phyloP scores from a whole-genome alignment of 805 yeast species.

The Jamesozyma lodderae region DNA sequence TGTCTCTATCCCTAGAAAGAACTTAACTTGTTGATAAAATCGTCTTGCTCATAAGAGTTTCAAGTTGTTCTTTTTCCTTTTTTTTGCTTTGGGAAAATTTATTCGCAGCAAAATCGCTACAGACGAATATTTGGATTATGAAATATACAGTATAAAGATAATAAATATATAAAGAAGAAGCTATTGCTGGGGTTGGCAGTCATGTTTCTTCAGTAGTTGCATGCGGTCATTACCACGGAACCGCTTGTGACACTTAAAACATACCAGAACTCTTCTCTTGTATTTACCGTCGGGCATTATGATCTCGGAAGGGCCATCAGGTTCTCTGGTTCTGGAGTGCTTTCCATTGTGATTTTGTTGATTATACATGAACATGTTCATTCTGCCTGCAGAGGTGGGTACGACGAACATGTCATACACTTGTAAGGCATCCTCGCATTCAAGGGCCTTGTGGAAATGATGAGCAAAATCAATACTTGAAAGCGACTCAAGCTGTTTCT shows the following conservation, averaged over 20 bases:
- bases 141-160: no score
- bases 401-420: slow-evolving; percentile 19
- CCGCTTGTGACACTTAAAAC: slow-evolving; percentile 20
- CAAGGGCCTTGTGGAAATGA: slow-evolving; percentile 24
- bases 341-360: background rate
- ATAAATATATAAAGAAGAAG: no score
- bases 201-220: slow-evolving; percentile 15
- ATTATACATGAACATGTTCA: slow-evolving; percentile 4
- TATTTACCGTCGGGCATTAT: slow-evolving; percentile 7
- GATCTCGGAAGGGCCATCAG: background rate
- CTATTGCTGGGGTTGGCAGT: no score
- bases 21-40: no score
- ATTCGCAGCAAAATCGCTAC: no score
- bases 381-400: background rate
- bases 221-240: slow-evolving; percentile 21
- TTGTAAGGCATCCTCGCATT: slow-evolving; percentile 24
- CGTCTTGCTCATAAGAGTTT: no score
- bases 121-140: no score
- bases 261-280: slow-evolving; percentile 21
- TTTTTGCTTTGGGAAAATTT: no score
- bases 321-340: background rate
- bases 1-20: no score
- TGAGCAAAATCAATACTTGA: slow-evolving; percentile 29
- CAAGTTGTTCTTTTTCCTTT: no score
- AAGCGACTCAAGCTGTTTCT: slow-evolving; percentile 24